Evolutionary conservation across 495 filamentous ascomycete species (phyloP).

Genomic region (Lentithecium fluviatile): DNA sequence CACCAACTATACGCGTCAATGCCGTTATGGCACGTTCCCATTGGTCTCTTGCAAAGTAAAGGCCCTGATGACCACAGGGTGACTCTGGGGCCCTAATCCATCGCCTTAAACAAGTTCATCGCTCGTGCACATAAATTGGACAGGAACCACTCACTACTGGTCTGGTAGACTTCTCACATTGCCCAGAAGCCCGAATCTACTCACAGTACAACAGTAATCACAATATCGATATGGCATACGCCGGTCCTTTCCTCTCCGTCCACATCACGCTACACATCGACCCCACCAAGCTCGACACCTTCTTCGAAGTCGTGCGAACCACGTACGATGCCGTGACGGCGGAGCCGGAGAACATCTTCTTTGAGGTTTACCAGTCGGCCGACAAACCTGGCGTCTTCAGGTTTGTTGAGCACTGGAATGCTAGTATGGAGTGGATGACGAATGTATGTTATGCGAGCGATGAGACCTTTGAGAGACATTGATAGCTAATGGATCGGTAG

Average conservation of each 20-base stretch:
- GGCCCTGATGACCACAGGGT: too few species aligned
- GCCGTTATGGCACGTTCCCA: too few species aligned
- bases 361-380: constrained; percentile 48
- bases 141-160: not conserved
- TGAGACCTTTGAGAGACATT: too few species aligned
- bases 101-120: too few species aligned
- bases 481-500: constrained; percentile 36
- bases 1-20: too few species aligned
- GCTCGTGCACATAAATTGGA: too few species aligned
- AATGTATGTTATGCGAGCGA: constrained; percentile 11
- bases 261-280: constrained; percentile 49
- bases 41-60: too few species aligned
- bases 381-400: constrained; percentile 48
- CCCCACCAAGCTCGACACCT: constrained; percentile 46
- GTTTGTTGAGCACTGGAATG: constrained; percentile 52
- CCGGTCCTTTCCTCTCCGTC: constrained; percentile 35
- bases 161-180: not conserved
- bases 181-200: not conserved
- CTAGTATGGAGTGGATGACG: constrained; percentile 45
- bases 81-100: too few species aligned
- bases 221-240: too few species aligned
- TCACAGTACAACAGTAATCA: too few species aligned
- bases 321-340: constrained; percentile 47
- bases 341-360: constrained; percentile 52
- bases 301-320: constrained; percentile 45